A percentile compares a stretch with the other conserved stretches of the same genome.
Conservation (phyloP, 176 grass and related monocot species). For the Dendrocalamus sinicus region DNA sequence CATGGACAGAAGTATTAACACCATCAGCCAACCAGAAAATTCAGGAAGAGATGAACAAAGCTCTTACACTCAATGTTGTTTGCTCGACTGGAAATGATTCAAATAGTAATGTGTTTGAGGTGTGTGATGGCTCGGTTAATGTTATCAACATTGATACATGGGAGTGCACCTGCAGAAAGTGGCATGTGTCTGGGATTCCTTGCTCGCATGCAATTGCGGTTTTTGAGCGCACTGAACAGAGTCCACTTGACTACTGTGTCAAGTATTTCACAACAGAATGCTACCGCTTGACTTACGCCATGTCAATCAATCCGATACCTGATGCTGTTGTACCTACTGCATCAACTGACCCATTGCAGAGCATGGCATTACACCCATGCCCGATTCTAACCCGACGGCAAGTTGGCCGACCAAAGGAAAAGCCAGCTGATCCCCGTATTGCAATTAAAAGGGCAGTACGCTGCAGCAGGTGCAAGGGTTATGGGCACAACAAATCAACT, state of each 20-base stretch:
- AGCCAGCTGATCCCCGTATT: constrained; percentile 68
- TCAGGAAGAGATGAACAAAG: constrained; percentile 65
- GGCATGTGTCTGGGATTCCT: constrained; percentile 68
- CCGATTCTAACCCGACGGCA: constrained; percentile 54
- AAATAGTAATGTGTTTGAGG: constrained; percentile 67
- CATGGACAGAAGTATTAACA: constrained; percentile 53
- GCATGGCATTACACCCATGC: constrained; percentile 29
- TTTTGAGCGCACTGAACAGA: constrained; percentile 50
- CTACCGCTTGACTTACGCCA: constrained; percentile 64
- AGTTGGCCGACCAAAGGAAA: constrained; percentile 73
- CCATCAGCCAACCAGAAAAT: constrained; percentile 63
- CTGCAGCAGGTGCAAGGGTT: constrained; percentile 70
- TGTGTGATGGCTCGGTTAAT: constrained; percentile 56
- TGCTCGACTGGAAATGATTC: constrained; percentile 52
- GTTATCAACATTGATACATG: constrained; percentile 65
- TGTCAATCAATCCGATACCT: constrained; percentile 72
- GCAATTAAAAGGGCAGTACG: constrained; percentile 60
- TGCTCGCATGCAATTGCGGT: constrained; percentile 68
- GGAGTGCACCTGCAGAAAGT: constrained; percentile 73
- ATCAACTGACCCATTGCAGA: constrained; percentile 41
- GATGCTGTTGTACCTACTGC: constrained; percentile 51
- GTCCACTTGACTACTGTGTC: constrained; percentile 63
- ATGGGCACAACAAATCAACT: constrained; percentile 75
- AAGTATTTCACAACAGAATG: constrained; percentile 72
- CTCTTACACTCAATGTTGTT: constrained; percentile 57